Evolutionary conservation across 352 stramenopile genomes (phyloP).

Genomic region (Pythium sp.): DNA sequence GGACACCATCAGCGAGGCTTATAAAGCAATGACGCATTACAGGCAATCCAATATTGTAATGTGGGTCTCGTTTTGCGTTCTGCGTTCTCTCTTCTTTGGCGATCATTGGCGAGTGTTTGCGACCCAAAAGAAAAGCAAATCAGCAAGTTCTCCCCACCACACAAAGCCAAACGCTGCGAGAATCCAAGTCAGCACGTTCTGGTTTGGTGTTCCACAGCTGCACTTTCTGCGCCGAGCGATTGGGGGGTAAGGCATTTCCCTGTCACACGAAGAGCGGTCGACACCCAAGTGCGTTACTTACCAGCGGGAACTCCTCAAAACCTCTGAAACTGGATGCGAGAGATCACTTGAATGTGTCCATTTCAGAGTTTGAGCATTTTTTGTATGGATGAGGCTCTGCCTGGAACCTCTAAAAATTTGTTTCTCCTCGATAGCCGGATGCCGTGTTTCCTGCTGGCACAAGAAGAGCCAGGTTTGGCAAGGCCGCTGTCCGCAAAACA

Average conservation of each 20-base stretch:
- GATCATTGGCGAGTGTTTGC: neutral
- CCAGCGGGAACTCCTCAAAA: neutral
- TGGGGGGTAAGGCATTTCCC: neutral
- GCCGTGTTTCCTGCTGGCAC: neutral
- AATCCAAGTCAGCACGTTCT: neutral
- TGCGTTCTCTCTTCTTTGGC: neutral
- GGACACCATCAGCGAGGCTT: too few species aligned
- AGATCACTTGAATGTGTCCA: conserved; percentile 5
- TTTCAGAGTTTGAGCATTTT: neutral
- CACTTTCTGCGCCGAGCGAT: neutral
- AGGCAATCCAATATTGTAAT: too few species aligned
- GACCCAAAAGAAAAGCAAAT: neutral
- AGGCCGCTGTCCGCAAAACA: neutral
- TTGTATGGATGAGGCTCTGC: neutral
- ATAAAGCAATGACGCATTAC: too few species aligned
- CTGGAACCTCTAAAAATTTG: neutral
- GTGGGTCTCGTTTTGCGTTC: neutral
- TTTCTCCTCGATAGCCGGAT: neutral
- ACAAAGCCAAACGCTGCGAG: neutral
- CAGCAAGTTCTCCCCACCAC: neutral
- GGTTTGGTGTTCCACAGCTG: neutral
- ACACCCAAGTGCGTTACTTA: conserved; percentile 8
- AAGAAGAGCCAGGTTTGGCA: conserved; percentile 9
- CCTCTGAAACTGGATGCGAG: neutral
- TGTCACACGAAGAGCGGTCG: conserved; percentile 9